Evolutionary conservation across 2,329 filamentous ascomycete species (phyloP), one percentile per base, ranked within the genome.

Genomic region (Trichophyton verrucosum): DNA sequence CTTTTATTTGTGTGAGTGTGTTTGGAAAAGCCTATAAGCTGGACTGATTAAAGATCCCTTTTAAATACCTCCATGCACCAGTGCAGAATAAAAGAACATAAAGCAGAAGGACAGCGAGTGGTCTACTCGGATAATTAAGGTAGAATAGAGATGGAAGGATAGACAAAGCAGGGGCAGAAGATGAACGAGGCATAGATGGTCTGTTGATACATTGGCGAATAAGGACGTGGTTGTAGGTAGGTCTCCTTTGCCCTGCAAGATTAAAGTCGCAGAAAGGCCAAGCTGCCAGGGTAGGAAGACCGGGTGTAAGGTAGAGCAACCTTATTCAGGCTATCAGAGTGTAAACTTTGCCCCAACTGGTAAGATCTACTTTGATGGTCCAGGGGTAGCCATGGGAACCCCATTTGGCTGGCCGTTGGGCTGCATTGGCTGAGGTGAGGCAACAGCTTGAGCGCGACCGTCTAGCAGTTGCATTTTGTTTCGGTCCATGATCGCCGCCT

Each of bases 401-500:
- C 30, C 38, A 13, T 58, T 42, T 15, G 22, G n/a, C 24, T 58
- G 33, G 27, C 36, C 38, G 55, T 56, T 36, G 5, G 55, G 53
- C 49, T 71, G 68, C 20, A 63, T 59, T 20, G 66, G 69, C 30
- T 75, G 73, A 36, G 72, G 72, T 4, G 72, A 73, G 5, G 67
- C 66, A 3, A 72, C 68, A 36, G 66, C 69, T 61, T 72, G 71
- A 15, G 69, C 69, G 33, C 65, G 64, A 47, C 70, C 67, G 20
- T 71, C 69, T 15, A 71, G 68, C 55, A 74, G 60, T 49, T 75
- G 73, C n/a, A 70, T 67, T 63, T 72, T 74, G 51, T 71, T 72
- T 42, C 72, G 68, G 38, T 74, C 72, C 67, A 74, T 72, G 51
- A 74, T 59, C 2, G 69, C 68, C 22, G 72, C 72, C 64, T 76